Base-by-base conservation (phyloP, 2,329 filamentous ascomycete genomes). In the Neoascochyta sp. region DNA sequence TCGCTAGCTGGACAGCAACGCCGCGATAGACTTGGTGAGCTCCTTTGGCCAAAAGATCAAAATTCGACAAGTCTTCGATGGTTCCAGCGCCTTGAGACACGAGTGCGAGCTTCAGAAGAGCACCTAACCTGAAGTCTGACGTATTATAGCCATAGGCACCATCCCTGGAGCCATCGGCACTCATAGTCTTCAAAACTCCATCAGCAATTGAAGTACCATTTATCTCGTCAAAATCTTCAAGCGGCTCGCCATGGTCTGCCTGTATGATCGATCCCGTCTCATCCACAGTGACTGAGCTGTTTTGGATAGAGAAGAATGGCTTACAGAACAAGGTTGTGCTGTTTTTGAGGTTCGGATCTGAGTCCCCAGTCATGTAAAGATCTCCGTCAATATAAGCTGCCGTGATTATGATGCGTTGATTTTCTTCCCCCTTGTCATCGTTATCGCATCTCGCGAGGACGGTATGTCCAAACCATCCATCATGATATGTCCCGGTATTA, bases 271-370 rank as follows among this genome's bases (percentile, higher is more conserved):
- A 7, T 7, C 21, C n/a, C n/a, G 7, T 6, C 21, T 23, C 7
- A 23, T 23, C 21, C 7, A 23, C 6, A 11, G 21, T 23, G 7
- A 23, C 21, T 8, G 21, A 9, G 21, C n/a, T 23, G 8, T 15
- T 8, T 7, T 7, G n/a, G n/a, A 32, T 3, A 12, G 15, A 15
- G 16, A 24, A 24, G 8, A 26, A 29, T 5, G 32, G 32, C 14
- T 29, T 29, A 12, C 32, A 34, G 22, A 34, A 34, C 12, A 34
- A 17, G 6, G 22, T 22, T 4, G 25, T 25, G 26, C 20, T 34
- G 16, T 29, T 34, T 9, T 16, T 29, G 9, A 24, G 15, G 8
- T n/a, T 20, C n/a, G 26, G 16, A 10, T 16, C 20, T 13, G 14
- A 16, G 13, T 28, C n/a, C n/a, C n/a, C n/a, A n/a, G n/a, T n/a